Evolutionary conservation across 192 early-diverging fungal species (phyloP).

Genomic region (Backusella liffmaniae): DNA sequence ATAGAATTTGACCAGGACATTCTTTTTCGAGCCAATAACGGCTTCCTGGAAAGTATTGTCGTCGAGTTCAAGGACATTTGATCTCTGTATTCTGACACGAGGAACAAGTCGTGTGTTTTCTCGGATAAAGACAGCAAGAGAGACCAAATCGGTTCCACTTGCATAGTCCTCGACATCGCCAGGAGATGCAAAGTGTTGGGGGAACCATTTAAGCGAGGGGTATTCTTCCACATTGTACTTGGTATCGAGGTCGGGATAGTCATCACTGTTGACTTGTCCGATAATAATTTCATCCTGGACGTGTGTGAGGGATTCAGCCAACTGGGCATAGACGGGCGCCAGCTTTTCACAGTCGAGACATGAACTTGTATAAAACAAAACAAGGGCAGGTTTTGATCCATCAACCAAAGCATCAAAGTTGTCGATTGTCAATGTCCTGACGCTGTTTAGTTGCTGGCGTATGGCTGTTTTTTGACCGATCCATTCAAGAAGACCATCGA

Average conservation of each 20-base stretch:
- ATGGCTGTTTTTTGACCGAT: slow-evolving; percentile 14
- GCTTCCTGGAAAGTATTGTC: slow-evolving; percentile 72
- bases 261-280: slow-evolving; percentile 85
- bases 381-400: slow-evolving; percentile 72
- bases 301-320: slow-evolving; percentile 74
- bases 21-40: slow-evolving; percentile 68
- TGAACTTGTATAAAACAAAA: slow-evolving; percentile 88
- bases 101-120: slow-evolving; percentile 79
- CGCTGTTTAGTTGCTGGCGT: slow-evolving; percentile 30
- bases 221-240: slow-evolving; percentile 78
- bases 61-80: slow-evolving; percentile 69
- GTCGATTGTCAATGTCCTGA: slow-evolving; percentile 50
- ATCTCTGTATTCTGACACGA: slow-evolving; percentile 67
- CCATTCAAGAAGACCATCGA: slow-evolving; percentile 6
- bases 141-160: slow-evolving; percentile 79
- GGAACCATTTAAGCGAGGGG: slow-evolving; percentile 93
- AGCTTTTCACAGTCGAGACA: slow-evolving; percentile 83
- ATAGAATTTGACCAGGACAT: slow-evolving; percentile 90
- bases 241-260: slow-evolving; percentile 76
- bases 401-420: slow-evolving; percentile 70
- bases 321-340: slow-evolving; percentile 72
- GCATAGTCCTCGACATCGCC: slow-evolving; percentile 75
- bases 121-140: slow-evolving; percentile 70
- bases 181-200: slow-evolving; percentile 62
- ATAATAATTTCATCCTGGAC: slow-evolving; percentile 78